Evolutionary conservation across 1,284 basidiomycete genomes (phyloP).

Genomic region (Trichosporon coremiiforme): DNA sequence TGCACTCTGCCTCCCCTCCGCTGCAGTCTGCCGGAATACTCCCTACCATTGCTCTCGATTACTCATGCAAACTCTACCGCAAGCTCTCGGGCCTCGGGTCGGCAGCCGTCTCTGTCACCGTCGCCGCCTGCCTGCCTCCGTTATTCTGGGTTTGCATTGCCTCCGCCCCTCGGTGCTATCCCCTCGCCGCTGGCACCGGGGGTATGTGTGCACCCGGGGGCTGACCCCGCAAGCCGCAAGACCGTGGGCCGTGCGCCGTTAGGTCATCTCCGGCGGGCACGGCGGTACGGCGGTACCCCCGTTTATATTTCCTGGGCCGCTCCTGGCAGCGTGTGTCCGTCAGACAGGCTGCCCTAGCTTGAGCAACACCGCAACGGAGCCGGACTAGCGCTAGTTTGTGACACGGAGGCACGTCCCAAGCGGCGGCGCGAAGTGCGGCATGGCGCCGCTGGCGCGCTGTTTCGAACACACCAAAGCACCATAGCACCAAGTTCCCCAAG

Average conservation of each 20-base stretch:
- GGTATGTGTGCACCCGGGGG: too few species aligned
- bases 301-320: neutral
- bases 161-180: neutral
- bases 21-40: neutral
- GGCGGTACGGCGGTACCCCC: neutral
- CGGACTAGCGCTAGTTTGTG: neutral
- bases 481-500: too few species aligned
- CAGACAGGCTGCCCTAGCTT: neutral
- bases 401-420: neutral
- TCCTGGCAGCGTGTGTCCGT: neutral
- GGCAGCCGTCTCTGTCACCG: neutral
- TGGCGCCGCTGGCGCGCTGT: too few species aligned
- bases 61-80: constrained; percentile 1
- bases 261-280: too few species aligned
- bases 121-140: neutral
- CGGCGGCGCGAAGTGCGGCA: too few species aligned
- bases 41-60: neutral
- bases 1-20: neutral
- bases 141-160: neutral
- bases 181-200: too few species aligned
- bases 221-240: too few species aligned
- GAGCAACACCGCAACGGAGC: neutral
- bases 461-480: too few species aligned
- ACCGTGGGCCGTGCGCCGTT: too few species aligned
- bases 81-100: constrained; percentile 5